Base-by-base conservation (phyloP, 495 filamentous ascomycete species). In the Parachaetomium inaequale region DNA sequence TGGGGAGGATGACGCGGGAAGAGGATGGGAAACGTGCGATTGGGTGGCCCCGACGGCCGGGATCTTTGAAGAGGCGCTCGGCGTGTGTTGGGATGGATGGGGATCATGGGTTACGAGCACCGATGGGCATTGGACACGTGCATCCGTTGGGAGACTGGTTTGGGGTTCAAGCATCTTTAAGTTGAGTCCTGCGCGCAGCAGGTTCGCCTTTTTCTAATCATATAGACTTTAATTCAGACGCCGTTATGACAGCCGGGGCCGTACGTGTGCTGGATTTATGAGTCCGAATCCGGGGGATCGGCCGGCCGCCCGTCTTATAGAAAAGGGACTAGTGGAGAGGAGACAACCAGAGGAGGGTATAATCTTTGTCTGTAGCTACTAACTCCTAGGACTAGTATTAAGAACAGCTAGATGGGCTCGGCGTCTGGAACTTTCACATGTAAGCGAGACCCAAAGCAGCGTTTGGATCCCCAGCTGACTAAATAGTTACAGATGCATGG, bases 221-320 rank as follows among this genome's bases (percentile, higher is more conserved):
- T 49, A 26, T 49, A 51, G 42, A 51, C 0, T 19, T 50, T 59
- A 59, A 59, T 59, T n/a, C 21, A 51, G 5, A 59, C 32, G 45
- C 45, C 14, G 32, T 58, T 51, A 59, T 59, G 57, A 59, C 45
- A n/a, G n/a, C n/a, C n/a, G n/a, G n/a, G n/a, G n/a, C n/a, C n/a
- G n/a, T n/a, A n/a, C n/a, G n/a, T n/a, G n/a, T n/a, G n/a, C n/a
- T n/a, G n/a, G n/a, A n/a, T n/a, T n/a, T n/a, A n/a, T n/a, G n/a
- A n/a, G n/a, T n/a, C n/a, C n/a, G n/a, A n/a, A n/a, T n/a, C n/a
- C n/a, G n/a, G n/a, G n/a, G n/a, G n/a, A n/a, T n/a, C n/a, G n/a
- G n/a, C n/a, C n/a, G n/a, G n/a, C n/a, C n/a, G n/a, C n/a, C n/a
- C n/a, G n/a, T n/a, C n/a, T n/a, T n/a, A n/a, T n/a, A n/a, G n/a